Percentiles rank a stretch among this genome's conserved stretches.
phyloP scores from a whole-genome alignment of 495 filamentous ascomycete genomes.

The Podospora bellae-mahoneyi region DNA sequence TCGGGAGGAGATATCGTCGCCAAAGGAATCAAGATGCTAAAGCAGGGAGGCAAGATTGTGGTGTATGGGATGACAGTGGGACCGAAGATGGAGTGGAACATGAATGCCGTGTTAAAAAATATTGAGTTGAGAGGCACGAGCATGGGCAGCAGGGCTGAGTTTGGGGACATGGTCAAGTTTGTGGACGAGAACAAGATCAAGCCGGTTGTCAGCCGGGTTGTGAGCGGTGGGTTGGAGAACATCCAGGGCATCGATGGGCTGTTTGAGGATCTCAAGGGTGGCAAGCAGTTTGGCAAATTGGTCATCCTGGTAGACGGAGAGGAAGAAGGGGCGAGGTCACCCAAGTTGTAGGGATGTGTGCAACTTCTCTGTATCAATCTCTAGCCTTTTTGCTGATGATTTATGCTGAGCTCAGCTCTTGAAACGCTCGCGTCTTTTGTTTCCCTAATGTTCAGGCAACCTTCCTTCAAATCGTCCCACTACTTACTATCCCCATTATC shows the following conservation, averaged over 20 bases:
- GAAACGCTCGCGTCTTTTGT: too few relatives aligned
- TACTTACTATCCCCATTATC: neutral
- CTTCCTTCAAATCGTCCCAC: neutral
- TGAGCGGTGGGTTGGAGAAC: constrained; percentile 59
- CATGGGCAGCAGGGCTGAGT: constrained; percentile 75
- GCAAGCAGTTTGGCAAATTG: constrained; percentile 76
- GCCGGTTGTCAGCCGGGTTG: constrained; percentile 60
- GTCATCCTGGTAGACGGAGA: constrained; percentile 50
- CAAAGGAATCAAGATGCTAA: constrained; percentile 54
- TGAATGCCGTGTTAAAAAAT: constrained; percentile 70
- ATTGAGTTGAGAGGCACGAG: constrained; percentile 68
- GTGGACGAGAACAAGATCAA: constrained; percentile 59
- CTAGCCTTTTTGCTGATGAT: neutral
- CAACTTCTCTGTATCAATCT: neutral
- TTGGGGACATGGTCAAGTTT: constrained; percentile 72
- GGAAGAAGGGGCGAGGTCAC: constrained; percentile 15
- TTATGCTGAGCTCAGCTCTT: neutral
- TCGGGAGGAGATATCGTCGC: constrained; percentile 70
- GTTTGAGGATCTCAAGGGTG: constrained; percentile 72
- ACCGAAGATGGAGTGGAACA: constrained; percentile 68
- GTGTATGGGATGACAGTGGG: constrained; percentile 76
- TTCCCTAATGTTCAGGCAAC: neutral
- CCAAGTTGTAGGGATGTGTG: constrained; percentile 21
- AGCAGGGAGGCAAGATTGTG: constrained; percentile 62
- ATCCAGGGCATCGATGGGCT: constrained; percentile 61